Conservation (phyloP, 768 basidiomycete genomes). For the Mycena belliarum region DNA sequence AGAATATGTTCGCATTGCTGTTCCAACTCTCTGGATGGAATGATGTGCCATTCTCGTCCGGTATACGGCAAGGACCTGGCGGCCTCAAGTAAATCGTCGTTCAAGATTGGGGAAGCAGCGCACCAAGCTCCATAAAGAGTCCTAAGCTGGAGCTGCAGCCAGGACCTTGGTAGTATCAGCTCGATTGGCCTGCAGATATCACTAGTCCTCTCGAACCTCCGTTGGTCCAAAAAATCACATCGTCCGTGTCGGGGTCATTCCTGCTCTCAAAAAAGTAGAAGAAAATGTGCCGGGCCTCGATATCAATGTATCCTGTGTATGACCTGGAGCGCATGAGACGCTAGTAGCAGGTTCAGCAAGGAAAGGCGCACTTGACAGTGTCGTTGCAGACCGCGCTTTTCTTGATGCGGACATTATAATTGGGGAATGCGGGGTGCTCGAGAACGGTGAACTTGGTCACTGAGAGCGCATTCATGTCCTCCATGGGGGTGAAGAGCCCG, state of each 20-base stretch:
- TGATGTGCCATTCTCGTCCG: conserved; percentile 47
- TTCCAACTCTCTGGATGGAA: conserved; percentile 70
- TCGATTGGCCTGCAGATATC: not conserved
- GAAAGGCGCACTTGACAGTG: conserved; percentile 34
- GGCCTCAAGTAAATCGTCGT: not conserved
- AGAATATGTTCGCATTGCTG: conserved; percentile 62
- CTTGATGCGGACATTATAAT: conserved; percentile 43
- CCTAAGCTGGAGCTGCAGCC: conserved; percentile 52
- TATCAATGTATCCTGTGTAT: conserved; percentile 71
- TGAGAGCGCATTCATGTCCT: conserved; percentile 25
- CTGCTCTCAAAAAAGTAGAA: conserved; percentile 83
- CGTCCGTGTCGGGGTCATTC: conserved; percentile 57
- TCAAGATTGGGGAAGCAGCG: not conserved
- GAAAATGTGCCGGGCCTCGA: conserved; percentile 62
- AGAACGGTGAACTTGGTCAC: conserved; percentile 37
- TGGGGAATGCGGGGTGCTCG: conserved; percentile 45
- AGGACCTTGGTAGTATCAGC: conserved; percentile 32
- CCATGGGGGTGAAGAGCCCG: conserved; percentile 20
- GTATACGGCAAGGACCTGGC: conserved; percentile 68
- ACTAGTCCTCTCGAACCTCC: conserved; percentile 35
- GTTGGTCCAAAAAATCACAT: conserved; percentile 60
- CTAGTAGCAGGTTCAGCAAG: not conserved
- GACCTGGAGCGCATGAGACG: conserved; percentile 32
- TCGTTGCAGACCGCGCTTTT: conserved; percentile 40
- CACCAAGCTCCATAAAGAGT: conserved; percentile 71